Base-by-base conservation (phyloP, 2,329 filamentous ascomycete species). In the Trichoderma afroharzianum region DNA sequence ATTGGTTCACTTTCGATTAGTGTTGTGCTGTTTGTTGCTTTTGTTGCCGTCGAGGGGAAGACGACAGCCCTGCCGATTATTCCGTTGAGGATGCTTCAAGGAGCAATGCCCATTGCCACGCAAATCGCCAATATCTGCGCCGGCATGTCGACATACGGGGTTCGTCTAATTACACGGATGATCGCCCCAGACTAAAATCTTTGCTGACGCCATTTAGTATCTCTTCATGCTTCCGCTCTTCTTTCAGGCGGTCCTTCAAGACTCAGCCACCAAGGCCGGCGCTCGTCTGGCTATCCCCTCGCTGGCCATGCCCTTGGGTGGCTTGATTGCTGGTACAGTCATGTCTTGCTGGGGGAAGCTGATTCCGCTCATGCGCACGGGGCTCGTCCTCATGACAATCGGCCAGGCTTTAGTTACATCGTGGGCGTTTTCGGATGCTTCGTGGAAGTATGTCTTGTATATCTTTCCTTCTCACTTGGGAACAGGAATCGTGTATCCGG, bases 181-280 rank as follows among this genome's bases (percentile, higher is more conserved):
- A 43, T 21, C 33, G 6, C 24, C 21, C 12, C 18, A 43, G 33
- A 3, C 0, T 3, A 3, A 15, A 3, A 21, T 12, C 3, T 8
- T 15, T 12, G 18, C 74, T 79, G 15, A 78, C 64, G 5, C 0
- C 79, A 14, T 5, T 4, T 57, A 87, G 84, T 88, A 92, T 74
- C 82, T 92, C 18, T 93, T 93, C 81, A 91, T 91, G 76, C 85
- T 91, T 0, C 91, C 91, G 0, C 81, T 93, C 6, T 93, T 91
- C 81, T 93, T 92, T 77, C 90, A 92, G 75, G 88, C 88, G 0
- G 88, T 92, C 7, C 84, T 91, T 3, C 80, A 88, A 2, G 90
- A 92, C 72, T 88, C 88, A 0, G 87, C 91, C 0, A 89, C 90
- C 0, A 84, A 85, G 15, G 91, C 91, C 0, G 91, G 91, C 1